Evolutionary conservation across 2,329 filamentous ascomycete species (phyloP).

Genomic region (Trichoderma koningii): DNA sequence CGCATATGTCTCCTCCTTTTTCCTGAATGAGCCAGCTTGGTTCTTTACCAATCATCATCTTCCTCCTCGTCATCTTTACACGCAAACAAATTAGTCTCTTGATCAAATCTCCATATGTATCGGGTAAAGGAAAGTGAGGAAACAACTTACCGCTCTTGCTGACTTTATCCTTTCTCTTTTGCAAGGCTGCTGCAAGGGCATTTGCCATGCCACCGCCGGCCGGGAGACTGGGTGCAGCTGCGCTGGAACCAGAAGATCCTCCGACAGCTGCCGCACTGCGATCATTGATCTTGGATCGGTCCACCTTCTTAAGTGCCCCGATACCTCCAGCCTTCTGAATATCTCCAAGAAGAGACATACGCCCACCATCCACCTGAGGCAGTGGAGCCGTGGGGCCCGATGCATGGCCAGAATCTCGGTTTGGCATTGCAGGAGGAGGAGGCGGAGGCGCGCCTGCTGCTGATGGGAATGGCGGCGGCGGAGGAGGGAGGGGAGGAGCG

Average conservation of each 20-base stretch:
- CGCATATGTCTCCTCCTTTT: neutral
- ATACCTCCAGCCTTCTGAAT: slow-evolving; percentile 72
- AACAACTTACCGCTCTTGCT: slow-evolving; percentile 82
- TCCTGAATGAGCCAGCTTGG: neutral
- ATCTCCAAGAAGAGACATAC: slow-evolving; percentile 65
- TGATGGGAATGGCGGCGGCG: slow-evolving; percentile 41
- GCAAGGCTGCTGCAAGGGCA: slow-evolving; percentile 75
- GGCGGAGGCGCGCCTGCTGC: slow-evolving; percentile 45
- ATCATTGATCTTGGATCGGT: slow-evolving; percentile 68
- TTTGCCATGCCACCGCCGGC: slow-evolving; percentile 71
- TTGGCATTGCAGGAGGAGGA: slow-evolving; percentile 53
- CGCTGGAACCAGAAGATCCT: slow-evolving; percentile 49
- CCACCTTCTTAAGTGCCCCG: slow-evolving; percentile 73
- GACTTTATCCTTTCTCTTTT: slow-evolving; percentile 89
- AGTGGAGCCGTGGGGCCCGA: slow-evolving; percentile 53
- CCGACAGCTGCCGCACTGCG: slow-evolving; percentile 67
- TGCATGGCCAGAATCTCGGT: slow-evolving; percentile 59
- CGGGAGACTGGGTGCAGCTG: slow-evolving; percentile 54
- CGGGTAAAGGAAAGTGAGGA: neutral
- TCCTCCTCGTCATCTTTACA: slow-evolving; percentile 71
- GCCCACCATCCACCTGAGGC: slow-evolving; percentile 49
- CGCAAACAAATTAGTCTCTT: neutral
- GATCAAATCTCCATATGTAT: neutral
- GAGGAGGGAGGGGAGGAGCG: slow-evolving; percentile 38
- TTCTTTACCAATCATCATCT: slow-evolving; percentile 69